phyloP scores from a whole-genome alignment of 805 yeast genomes.

The Candida argentea region DNA sequence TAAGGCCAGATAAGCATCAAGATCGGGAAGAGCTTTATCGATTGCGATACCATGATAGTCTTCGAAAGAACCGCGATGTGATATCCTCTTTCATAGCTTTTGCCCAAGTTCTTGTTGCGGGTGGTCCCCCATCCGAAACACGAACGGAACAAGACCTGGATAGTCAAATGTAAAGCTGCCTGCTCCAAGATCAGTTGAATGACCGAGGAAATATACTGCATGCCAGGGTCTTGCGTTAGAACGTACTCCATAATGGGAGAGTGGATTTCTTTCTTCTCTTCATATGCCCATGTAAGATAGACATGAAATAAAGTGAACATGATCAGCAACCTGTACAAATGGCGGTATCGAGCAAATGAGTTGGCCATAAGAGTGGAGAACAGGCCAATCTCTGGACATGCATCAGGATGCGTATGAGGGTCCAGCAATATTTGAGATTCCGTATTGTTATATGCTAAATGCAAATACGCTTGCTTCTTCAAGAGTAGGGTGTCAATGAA shows the following conservation, averaged over 20 bases:
- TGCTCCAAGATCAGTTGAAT: conserved; percentile 41
- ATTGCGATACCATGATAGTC: conserved; percentile 65
- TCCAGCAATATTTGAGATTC: conserved; percentile 13
- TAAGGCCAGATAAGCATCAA: conserved; percentile 96
- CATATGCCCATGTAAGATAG: conserved; percentile 85
- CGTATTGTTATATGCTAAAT: conserved; percentile 66
- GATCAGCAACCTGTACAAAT: conserved; percentile 37
- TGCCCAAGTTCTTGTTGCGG: conserved; percentile 9
- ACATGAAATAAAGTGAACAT: conserved; percentile 75
- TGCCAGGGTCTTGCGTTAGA: conserved; percentile 23
- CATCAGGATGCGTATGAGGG: conserved; percentile 1
- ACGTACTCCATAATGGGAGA: conserved; percentile 14
- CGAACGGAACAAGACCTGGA: conserved; percentile 16
- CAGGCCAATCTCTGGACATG: not conserved
- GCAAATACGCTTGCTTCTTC: conserved; percentile 83
- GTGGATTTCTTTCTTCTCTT: conserved; percentile 47
- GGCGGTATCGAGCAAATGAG: conserved; percentile 11
- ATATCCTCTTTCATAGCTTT: conserved; percentile 23
- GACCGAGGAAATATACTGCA: conserved; percentile 51
- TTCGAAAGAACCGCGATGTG: conserved; percentile 42
- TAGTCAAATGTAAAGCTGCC: conserved; percentile 25
- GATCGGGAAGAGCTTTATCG: conserved; percentile 79
- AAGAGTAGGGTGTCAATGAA: conserved; percentile 76
- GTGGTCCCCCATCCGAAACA: conserved; percentile 13
- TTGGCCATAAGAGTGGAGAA: not conserved